Conservation (phyloP, 306 rosid species). For the Begonia fuchsioides region DNA sequence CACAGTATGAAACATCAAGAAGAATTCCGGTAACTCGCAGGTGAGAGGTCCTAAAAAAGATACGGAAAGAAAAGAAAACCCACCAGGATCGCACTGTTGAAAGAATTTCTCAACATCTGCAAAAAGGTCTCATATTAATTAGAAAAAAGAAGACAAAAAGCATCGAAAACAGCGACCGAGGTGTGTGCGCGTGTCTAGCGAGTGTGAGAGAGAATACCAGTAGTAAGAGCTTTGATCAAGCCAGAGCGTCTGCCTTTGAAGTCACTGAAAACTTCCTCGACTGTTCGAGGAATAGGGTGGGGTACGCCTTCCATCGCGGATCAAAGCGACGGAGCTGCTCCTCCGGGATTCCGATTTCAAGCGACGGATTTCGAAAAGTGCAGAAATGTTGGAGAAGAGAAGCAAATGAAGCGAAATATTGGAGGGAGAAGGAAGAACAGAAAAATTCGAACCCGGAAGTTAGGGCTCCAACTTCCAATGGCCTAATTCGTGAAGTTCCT, state of each 20-base stretch:
- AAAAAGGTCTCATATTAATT: neutral
- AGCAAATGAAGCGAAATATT: too few species aligned
- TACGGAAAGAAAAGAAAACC: conserved; percentile 9
- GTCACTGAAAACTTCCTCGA: conserved; percentile 96
- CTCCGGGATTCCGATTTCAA: too few species aligned
- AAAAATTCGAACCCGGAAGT: too few species aligned
- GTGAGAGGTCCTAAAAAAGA: too few species aligned
- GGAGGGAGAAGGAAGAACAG: too few species aligned
- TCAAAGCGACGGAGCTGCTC: neutral
- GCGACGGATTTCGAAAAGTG: too few species aligned
- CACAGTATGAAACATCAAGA: too few species aligned
- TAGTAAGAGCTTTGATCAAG: conserved; percentile 62
- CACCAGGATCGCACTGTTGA: conserved; percentile 99
- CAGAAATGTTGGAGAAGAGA: too few species aligned
- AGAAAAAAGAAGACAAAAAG: neutral
- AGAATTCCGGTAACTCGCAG: too few species aligned
- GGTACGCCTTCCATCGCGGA: conserved; percentile 54
- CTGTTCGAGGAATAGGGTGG: conserved; percentile 81
- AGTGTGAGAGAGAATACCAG: conserved; percentile 21
- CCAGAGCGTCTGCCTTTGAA: conserved; percentile 85
- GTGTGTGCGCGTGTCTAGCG: too few species aligned
- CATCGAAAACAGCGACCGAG: neutral
- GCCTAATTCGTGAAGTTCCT: too few species aligned
- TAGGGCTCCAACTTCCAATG: too few species aligned
- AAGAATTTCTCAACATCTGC: conserved; percentile 88